These are phyloP conservation scores for Oryza australiensis DNA, from an alignment of 176 grass and related monocot species.

Conservation along the genomic window DNA sequence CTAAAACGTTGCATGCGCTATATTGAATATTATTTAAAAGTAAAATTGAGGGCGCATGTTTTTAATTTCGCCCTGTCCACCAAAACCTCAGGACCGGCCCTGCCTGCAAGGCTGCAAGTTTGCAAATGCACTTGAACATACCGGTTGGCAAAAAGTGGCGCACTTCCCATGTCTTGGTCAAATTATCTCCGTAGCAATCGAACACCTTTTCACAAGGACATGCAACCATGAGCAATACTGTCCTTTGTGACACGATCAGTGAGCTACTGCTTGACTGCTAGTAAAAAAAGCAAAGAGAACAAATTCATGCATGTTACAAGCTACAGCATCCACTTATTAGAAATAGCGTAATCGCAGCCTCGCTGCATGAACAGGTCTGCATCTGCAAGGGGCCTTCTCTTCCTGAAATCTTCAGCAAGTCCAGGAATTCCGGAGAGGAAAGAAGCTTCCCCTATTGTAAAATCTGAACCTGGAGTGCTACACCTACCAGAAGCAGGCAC, in stretches of 20 bases:
- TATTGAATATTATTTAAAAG: too few species aligned
- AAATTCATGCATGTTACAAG: neutral
- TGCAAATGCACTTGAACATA: conserved; percentile 9
- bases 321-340: conserved; percentile 46
- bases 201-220: neutral
- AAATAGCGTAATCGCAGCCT: conserved; percentile 44
- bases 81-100: too few species aligned
- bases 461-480: conserved; percentile 24
- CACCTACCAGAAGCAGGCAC: conserved; percentile 47
- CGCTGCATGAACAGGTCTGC: conserved; percentile 48
- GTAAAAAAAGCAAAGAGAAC: neutral
- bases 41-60: too few species aligned
- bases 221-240: neutral
- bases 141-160: neutral
- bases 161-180: conserved; percentile 1
- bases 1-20: too few species aligned
- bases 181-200: neutral
- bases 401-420: conserved; percentile 20
- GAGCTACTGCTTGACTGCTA: neutral
- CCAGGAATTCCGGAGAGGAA: conserved; percentile 21
- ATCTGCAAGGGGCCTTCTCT: conserved; percentile 15
- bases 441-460: neutral
- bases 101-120: neutral
- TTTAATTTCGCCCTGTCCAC: too few species aligned
- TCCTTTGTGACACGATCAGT: neutral